Base-by-base conservation (phyloP, 108 stramenopile genomes). In the Fistulifera pelliculosa region DNA sequence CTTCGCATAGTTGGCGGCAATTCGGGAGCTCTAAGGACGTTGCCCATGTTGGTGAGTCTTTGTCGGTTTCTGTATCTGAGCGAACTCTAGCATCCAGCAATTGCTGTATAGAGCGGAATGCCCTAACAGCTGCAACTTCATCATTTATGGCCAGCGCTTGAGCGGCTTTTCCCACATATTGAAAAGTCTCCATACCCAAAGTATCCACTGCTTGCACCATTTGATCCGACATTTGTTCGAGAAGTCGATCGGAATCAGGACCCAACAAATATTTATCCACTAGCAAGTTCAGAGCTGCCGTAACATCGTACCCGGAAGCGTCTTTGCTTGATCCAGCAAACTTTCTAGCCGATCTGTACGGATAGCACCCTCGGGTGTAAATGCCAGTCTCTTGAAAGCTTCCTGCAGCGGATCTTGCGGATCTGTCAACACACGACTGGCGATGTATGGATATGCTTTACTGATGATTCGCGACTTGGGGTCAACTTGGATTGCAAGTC, bases 361-460 rank as follows among this genome's bases (percentile, higher is more conserved):
- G n/a, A 91, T 74, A 47, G 58, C 59, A 14, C 89, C 89, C 45
- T 91, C 87, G 18, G 58, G 61, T 43, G 88, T 93, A 7, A 97
- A 71, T 27, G 87, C 85, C 10, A 93, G 67, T 18, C 90, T 71
- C 19, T 77, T 70, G 11, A 88, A 64, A 31, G 90, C 90, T 66
- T 93, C 86, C 58, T 83, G 85, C 35, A 88, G 65, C 26, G 87
- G 86, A 45, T 79, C 66, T 49, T 87, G 86, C 0, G 88, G 70
- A 73, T 89, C 87, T 8, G 93, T 97, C 39, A 97, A 70, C 15
- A 97, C 85, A 7, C 94, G 80, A 51, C 90, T 90, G 14, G 94
- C 94, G 17, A 97, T 90, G 61, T 94, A 97, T 0, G 96, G 96
- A 63, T 97, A 97, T 1, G 96, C 94, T 38, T 94, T 81, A 19